Conservation (phyloP, 73 alveolate species). For the Loxodes magnus region DNA sequence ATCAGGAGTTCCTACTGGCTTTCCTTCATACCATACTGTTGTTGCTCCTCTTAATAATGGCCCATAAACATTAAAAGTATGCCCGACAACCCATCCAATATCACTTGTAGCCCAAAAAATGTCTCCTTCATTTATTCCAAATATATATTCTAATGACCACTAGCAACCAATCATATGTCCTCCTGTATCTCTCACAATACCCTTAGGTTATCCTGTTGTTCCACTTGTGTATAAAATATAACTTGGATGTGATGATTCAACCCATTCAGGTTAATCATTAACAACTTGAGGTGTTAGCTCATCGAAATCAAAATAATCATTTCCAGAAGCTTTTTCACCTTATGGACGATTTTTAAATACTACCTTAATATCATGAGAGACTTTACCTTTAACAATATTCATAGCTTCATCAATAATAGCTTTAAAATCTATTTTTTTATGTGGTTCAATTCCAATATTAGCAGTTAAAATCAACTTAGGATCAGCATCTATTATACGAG, state of each 20-base stretch:
- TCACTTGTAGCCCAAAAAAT: constrained; percentile 91
- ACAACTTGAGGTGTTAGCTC: background rate
- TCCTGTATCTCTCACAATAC: constrained; percentile 95
- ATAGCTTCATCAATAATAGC: constrained; percentile 83
- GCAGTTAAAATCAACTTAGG: constrained; percentile 84
- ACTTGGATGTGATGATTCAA: constrained; percentile 73
- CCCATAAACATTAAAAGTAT: constrained; percentile 94
- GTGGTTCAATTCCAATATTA: constrained; percentile 92
- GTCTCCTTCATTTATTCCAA: constrained; percentile 78
- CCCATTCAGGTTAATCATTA: constrained; percentile 8
- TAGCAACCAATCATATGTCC: constrained; percentile 89
- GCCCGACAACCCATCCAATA: constrained; percentile 99
- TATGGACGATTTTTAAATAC: no score
- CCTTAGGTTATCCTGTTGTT: constrained; percentile 99
- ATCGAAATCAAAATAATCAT: background rate
- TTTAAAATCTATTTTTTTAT: constrained; percentile 63
- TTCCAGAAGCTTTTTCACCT: no score
- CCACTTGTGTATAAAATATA: constrained; percentile 98
- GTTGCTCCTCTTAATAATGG: constrained; percentile 97
- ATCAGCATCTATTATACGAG: constrained; percentile 78
- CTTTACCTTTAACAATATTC: constrained; percentile 30
- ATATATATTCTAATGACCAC: constrained; percentile 84
- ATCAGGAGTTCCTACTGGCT: constrained; percentile 92
- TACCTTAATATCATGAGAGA: no score
- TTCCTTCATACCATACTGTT: constrained; percentile 95